Evolutionary conservation across 345 rosid genomes (phyloP), one percentile per base, ranked within the genome.

Genomic region (Physaria fendleri): DNA sequence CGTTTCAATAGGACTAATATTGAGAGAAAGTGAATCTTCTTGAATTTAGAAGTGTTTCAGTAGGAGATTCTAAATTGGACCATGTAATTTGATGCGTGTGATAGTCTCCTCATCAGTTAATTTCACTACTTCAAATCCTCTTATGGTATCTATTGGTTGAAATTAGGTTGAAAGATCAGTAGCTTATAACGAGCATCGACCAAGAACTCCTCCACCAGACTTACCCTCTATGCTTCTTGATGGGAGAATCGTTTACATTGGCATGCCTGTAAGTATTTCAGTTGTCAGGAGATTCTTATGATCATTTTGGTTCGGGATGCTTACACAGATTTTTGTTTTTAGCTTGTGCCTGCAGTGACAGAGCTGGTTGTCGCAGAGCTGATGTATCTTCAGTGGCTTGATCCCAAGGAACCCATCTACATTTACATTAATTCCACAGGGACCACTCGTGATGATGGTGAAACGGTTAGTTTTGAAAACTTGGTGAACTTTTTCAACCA

Each of bases 361-460:
- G 96, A 92, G 81, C 85, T 92, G 5, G 74, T 88, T 23, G 71
- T 88, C 33, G 93, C 85, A 0, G 83, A 92, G 52, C 56, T 92
- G 39, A 80, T 92, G 89, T 86, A 82, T 77, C 79, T 92, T 74
- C 93, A 86, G 62, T 85, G 85, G 85, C 51, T 52, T 72, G 90
- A 86, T 76, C 82, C 87, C 4, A 80, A 83, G 50, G 76, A 60
- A 62, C 98, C 96, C 0, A 84, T 92, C 2, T 84, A 82, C 59
- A 35, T 88, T 51, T 88, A 86, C 67, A 80, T 92, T 54, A 88
- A 86, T 66, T 92, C 97, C 29, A 86, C 97, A 0, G 98, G 98
- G 69, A 88, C 96, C 2, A 76, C 95, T 56, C 87, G 87, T 72
- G 95, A 84, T 64, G 98, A 88, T 51, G 95, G 95, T 51, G 89